phyloP scores from a whole-genome alignment of 257 asterid species.

The Fraxinus quadrangulata region DNA sequence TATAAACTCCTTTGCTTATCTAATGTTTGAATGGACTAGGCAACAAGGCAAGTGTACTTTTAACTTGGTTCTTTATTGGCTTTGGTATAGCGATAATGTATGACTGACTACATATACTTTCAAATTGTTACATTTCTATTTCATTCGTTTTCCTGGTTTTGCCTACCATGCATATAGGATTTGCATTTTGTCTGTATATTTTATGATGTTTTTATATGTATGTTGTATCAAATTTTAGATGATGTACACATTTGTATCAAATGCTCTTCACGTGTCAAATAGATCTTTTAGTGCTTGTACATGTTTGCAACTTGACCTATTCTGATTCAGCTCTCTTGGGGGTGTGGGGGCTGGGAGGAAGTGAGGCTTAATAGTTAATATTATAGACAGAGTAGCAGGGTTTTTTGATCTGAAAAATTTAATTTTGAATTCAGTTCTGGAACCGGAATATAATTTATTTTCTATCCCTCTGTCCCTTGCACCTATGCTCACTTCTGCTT shows the following conservation, averaged over 20 bases:
- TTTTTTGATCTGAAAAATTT: too few species aligned
- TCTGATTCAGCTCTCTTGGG: slow-evolving; percentile 8
- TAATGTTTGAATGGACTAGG: slow-evolving; percentile 93
- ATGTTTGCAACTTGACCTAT: not conserved
- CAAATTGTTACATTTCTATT: not conserved
- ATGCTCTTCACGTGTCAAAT: not conserved
- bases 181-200: not conserved
- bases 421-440: not conserved
- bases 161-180: not conserved
- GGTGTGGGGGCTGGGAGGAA: not conserved
- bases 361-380: not conserved
- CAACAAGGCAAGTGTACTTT: slow-evolving; percentile 73
- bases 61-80: not conserved
- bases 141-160: not conserved
- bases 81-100: not conserved
- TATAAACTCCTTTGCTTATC: slow-evolving; percentile 69
- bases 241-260: not conserved
- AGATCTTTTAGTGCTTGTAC: not conserved
- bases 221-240: not conserved
- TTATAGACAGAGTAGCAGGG: not conserved
- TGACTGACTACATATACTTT: not conserved
- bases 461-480: not conserved
- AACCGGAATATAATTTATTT: too few species aligned
- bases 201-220: not conserved
- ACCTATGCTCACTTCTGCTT: not conserved